phyloP scores from a whole-genome alignment of 2,329 filamentous ascomycete genomes.

The Grosmannia clavigera region DNA sequence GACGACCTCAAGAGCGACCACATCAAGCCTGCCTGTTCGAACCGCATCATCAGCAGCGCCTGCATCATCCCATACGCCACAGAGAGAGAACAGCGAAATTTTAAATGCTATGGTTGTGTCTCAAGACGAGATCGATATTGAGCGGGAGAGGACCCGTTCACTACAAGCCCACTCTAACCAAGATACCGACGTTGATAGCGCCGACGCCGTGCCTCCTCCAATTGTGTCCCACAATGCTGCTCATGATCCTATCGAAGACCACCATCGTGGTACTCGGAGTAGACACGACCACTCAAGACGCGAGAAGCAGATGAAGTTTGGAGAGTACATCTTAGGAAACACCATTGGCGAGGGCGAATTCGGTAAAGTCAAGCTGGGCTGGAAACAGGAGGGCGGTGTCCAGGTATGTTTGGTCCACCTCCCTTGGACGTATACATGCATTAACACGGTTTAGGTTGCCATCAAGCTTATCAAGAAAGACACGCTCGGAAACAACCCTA shows the following conservation, averaged over 20 bases:
- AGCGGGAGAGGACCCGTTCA: constrained; percentile 58
- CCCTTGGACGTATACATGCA: background rate
- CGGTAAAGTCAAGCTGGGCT: constrained; percentile 95
- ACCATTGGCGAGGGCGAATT: constrained; percentile 97
- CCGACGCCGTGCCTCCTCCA: constrained; percentile 32
- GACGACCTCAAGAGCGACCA: constrained; percentile 8
- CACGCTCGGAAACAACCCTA: constrained; percentile 75
- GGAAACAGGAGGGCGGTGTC: constrained; percentile 89
- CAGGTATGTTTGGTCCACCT: constrained; percentile 37
- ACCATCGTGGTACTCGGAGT: constrained; percentile 38
- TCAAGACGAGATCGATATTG: constrained; percentile 61
- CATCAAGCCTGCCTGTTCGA: constrained; percentile 32
- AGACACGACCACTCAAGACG: constrained; percentile 47
- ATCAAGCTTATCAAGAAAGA: constrained; percentile 97
- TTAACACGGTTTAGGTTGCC: constrained; percentile 52
- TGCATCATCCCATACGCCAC: constrained; percentile 44
- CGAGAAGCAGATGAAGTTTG: constrained; percentile 77
- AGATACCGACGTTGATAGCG: constrained; percentile 24
- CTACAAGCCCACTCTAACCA: constrained; percentile 42
- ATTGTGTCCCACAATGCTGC: constrained; percentile 23
- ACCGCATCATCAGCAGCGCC: constrained; percentile 26
- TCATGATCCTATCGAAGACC: constrained; percentile 23
- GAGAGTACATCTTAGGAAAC: constrained; percentile 89
- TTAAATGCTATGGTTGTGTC: constrained; percentile 67
- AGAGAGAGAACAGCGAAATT: constrained; percentile 67